These are phyloP conservation scores for Russula lepida DNA, from an alignment of 768 basidiomycete species.

Conservation along the genomic window DNA sequence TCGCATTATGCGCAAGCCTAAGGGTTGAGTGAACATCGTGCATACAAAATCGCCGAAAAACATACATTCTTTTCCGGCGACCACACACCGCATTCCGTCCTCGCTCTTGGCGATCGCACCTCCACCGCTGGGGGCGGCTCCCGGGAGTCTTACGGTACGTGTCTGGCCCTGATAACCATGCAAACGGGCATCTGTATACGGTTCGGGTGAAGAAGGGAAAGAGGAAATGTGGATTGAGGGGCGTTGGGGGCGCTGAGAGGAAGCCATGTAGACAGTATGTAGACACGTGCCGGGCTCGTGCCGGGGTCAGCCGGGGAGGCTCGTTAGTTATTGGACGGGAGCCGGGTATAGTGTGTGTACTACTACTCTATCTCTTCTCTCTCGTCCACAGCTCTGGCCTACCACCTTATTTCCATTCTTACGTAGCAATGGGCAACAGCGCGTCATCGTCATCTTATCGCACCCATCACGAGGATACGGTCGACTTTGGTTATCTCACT, in stretches of 20 bases:
- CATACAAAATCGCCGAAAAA: not conserved
- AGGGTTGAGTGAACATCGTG: not conserved
- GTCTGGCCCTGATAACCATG: constrained; percentile 38
- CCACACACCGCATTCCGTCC: constrained; percentile 58
- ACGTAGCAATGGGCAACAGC: constrained; percentile 65
- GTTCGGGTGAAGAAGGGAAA: not conserved
- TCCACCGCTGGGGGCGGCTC: constrained; percentile 54
- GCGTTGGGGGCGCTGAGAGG: constrained; percentile 14
- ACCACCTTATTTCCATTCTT: not conserved
- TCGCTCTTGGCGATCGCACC: constrained; percentile 60
- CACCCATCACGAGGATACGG: constrained; percentile 68
- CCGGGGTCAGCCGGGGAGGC: not conserved
- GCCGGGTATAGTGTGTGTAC: not conserved
- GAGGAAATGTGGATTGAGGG: constrained; percentile 9
- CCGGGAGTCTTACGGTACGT: constrained; percentile 49
- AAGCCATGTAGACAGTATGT: not conserved
- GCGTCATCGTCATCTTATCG: constrained; percentile 71
- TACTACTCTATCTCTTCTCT: not conserved
- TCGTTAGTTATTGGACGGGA: no score
- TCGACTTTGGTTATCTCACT: constrained; percentile 72
- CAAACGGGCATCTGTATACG: constrained; percentile 36
- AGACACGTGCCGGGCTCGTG: not conserved
- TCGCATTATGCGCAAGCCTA: constrained; percentile 35
- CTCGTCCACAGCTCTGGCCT: not conserved
- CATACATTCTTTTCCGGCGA: constrained; percentile 74